These are phyloP conservation scores for Firmiana major DNA, from an alignment of 345 rosid species.

Conservation along the genomic window DNA sequence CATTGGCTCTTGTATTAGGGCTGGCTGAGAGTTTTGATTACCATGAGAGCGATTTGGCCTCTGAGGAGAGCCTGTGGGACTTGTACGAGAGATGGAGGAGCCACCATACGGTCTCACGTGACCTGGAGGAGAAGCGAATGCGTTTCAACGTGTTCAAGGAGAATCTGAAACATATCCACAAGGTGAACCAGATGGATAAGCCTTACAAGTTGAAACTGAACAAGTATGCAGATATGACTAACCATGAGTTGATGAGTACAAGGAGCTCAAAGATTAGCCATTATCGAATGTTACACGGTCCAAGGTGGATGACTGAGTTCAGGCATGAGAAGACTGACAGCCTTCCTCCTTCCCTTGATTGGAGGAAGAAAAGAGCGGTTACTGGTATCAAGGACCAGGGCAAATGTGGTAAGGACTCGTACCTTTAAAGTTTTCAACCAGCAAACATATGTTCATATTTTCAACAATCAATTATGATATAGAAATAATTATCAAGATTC, in stretches of 20 bases:
- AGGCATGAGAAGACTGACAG: slow-evolving; percentile 18
- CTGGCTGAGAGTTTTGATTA: slow-evolving; percentile 32
- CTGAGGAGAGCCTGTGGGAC: slow-evolving; percentile 39
- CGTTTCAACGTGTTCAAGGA: slow-evolving; percentile 43
- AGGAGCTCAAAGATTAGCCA: slow-evolving; percentile 39
- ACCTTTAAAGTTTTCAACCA: not conserved
- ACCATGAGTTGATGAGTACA: slow-evolving; percentile 32
- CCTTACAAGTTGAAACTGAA: slow-evolving; percentile 39
- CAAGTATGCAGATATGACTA: slow-evolving; percentile 37
- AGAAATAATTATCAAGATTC: not conserved
- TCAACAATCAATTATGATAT: not conserved
- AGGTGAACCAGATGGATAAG: slow-evolving; percentile 39
- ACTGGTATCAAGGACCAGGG: slow-evolving; percentile 37
- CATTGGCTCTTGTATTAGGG: slow-evolving; percentile 23
- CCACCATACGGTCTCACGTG: slow-evolving; percentile 34
- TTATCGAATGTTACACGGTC: slow-evolving; percentile 29
- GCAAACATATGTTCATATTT: not conserved
- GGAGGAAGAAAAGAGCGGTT: slow-evolving; percentile 42
- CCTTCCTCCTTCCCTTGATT: slow-evolving; percentile 33
- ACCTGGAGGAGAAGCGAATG: slow-evolving; percentile 31
- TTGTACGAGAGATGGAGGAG: slow-evolving; percentile 48
- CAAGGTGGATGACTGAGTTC: slow-evolving; percentile 17
- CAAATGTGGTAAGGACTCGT: slow-evolving; percentile 26
- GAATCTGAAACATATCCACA: slow-evolving; percentile 37
- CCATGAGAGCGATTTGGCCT: slow-evolving; percentile 32